Evolutionary conservation across 1,139 yeast genomes (phyloP).

Genomic region (Scheffersomyces parashehatae): DNA sequence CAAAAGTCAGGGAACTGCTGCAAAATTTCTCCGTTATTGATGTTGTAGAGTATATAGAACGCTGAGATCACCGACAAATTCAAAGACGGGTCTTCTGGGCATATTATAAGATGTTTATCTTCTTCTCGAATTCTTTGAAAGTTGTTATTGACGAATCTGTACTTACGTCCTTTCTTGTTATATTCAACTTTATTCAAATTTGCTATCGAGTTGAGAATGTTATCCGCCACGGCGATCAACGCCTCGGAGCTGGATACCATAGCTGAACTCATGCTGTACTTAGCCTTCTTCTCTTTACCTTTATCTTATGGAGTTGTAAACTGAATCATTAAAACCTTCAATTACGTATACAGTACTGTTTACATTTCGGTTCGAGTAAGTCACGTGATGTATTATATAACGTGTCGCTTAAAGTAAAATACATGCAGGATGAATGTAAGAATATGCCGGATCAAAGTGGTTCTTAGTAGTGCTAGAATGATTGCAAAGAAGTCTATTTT

Average conservation of each 20-base stretch:
- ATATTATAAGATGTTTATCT: slow-evolving; percentile 51
- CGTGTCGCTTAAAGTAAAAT: no score
- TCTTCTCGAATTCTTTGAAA: slow-evolving; percentile 54
- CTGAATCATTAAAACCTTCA: no score
- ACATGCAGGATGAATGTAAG: no score
- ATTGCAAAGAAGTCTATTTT: no score
- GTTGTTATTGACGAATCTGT: slow-evolving; percentile 49
- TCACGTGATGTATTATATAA: no score
- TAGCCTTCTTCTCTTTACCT: no score
- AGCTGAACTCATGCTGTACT: no score
- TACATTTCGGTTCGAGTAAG: no score
- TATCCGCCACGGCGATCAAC: slow-evolving; percentile 21
- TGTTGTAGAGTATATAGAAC: slow-evolving; percentile 39
- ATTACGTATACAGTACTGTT: no score
- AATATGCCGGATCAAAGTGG: no score
- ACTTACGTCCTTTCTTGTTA: slow-evolving; percentile 52
- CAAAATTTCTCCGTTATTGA: slow-evolving; percentile 38
- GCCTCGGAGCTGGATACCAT: slow-evolving; percentile 13
- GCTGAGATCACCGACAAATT: slow-evolving; percentile 45
- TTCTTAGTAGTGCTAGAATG: no score
- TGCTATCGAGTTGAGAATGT: slow-evolving; percentile 22
- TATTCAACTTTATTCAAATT: slow-evolving; percentile 42
- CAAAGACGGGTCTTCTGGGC: slow-evolving; percentile 34
- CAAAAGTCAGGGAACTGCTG: slow-evolving; percentile 43
- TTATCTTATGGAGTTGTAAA: no score